These are phyloP conservation scores for Penicillium brasilianum DNA, from an alignment of 2,329 filamentous ascomycete species.

Conservation along the genomic window DNA sequence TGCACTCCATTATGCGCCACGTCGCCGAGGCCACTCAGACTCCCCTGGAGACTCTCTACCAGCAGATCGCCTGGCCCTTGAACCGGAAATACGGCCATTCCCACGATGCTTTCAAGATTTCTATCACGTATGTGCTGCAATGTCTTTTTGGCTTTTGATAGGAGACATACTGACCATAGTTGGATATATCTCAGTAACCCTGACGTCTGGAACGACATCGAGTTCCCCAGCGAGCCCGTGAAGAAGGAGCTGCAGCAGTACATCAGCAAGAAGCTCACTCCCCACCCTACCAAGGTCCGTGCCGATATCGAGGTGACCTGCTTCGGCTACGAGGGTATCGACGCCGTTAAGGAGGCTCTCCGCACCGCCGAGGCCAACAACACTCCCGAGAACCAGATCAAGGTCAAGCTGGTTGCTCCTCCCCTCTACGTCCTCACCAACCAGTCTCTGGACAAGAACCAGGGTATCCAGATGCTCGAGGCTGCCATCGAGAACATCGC, in stretches of 20 bases:
- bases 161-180: slow-evolving; percentile 17
- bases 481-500: slow-evolving; percentile 88
- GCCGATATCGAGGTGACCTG: slow-evolving; percentile 96
- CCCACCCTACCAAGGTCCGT: slow-evolving; percentile 98
- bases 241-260: slow-evolving; percentile 91
- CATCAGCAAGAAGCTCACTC: slow-evolving; percentile 95
- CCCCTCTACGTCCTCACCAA: slow-evolving; percentile 95
- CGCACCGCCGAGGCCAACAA: slow-evolving; percentile 90
- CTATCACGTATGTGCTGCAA: slow-evolving; percentile 76
- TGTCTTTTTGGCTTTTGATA: neutral
- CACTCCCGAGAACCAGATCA: slow-evolving; percentile 90
- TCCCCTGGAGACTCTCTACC: slow-evolving; percentile 93
- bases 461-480: slow-evolving; percentile 83
- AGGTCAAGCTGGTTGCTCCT: slow-evolving; percentile 97
- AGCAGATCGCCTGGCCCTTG: slow-evolving; percentile 93
- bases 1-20: slow-evolving; percentile 98
- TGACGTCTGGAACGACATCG: slow-evolving; percentile 92
- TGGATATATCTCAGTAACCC: slow-evolving; percentile 68
- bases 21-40: slow-evolving; percentile 95
- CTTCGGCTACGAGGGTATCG: slow-evolving; percentile 96
- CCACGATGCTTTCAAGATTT: slow-evolving; percentile 98
- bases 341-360: slow-evolving; percentile 93
- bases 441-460: slow-evolving; percentile 90
- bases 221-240: slow-evolving; percentile 83
- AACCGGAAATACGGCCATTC: slow-evolving; percentile 98